A percentile compares a stretch with the other conserved stretches of the same genome.
Evolutionary conservation across 305 asterid species (phyloP).

Genomic region (Rubia tinctorum): DNA sequence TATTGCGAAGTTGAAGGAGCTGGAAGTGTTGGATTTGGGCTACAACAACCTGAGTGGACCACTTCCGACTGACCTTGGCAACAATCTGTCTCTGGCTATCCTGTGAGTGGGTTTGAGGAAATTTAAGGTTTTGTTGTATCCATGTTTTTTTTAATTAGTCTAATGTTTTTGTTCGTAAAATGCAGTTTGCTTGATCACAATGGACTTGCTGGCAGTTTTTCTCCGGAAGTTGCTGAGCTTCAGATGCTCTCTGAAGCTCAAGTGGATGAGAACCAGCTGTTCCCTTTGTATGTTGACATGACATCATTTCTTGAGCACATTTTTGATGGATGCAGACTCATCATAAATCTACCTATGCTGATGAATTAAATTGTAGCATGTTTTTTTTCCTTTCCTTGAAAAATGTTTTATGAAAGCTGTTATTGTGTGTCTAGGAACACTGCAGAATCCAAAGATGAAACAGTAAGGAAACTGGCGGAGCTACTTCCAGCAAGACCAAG

Average conservation of each 20-base stretch:
- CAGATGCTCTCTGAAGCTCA: conserved; percentile 54
- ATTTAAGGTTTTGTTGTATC: not conserved
- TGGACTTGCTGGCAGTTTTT: conserved; percentile 31
- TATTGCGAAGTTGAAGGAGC: conserved; percentile 45
- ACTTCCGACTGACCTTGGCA: conserved; percentile 45
- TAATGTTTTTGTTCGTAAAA: not conserved
- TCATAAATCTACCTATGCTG: not conserved
- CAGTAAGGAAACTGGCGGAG: conserved; percentile 14
- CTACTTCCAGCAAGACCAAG: not conserved
- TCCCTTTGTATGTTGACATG: conserved; percentile 12
- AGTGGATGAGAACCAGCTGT: conserved; percentile 32
- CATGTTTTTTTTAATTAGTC: not conserved
- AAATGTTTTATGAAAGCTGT: not conserved
- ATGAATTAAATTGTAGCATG: not conserved
- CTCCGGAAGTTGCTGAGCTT: conserved; percentile 45
- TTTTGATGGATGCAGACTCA: not conserved
- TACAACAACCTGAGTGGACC: conserved; percentile 68
- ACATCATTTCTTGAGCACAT: not conserved
- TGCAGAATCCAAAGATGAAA: not conserved
- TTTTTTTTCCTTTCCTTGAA: not conserved
- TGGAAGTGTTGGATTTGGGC: conserved; percentile 77
- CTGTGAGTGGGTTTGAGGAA: conserved; percentile 42
- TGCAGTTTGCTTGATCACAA: conserved; percentile 68
- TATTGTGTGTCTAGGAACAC: conserved; percentile 12
- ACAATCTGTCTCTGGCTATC: conserved; percentile 40